Conservation (phyloP, 257 asterid genomes). For the Vinca minor region DNA sequence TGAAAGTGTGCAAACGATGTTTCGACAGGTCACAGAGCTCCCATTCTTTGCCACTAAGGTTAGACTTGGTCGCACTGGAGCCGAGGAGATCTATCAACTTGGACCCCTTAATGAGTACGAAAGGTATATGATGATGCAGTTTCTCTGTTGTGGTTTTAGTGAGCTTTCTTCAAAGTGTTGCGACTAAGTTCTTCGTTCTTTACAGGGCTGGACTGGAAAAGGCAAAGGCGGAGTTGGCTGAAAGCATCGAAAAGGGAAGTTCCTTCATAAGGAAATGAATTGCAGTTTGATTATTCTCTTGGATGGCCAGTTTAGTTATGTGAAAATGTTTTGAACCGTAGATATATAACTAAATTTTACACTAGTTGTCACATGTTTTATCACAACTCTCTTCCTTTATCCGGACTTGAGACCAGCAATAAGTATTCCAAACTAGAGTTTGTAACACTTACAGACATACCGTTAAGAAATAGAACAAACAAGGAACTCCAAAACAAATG, state of each 20-base stretch:
- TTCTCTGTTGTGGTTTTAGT: not conserved
- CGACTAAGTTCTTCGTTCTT: not conserved
- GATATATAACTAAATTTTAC: not conserved
- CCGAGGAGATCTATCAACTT: conserved; percentile 73
- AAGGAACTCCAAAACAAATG: not conserved
- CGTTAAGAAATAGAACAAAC: not conserved
- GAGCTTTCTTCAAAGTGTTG: not conserved
- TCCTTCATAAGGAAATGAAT: conserved; percentile 61
- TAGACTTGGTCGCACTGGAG: conserved; percentile 68
- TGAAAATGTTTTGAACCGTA: not conserved
- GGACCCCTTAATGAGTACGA: conserved; percentile 75
- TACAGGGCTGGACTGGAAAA: conserved; percentile 68
- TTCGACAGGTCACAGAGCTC: conserved; percentile 69
- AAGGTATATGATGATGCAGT: conserved; percentile 46
- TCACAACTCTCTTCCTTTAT: not conserved
- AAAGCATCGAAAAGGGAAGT: conserved; percentile 71
- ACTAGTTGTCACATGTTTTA: not conserved
- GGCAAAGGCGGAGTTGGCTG: conserved; percentile 65
- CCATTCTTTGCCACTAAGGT: conserved; percentile 74
- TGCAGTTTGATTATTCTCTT: not conserved
- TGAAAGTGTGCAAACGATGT: not conserved
- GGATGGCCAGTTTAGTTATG: not conserved
- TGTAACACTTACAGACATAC: too few relatives aligned
- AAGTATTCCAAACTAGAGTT: too few relatives aligned
- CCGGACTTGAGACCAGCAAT: too few relatives aligned